Base-by-base conservation (phyloP, 208 protist species). In the Plasmodiophora brassicae region DNA sequence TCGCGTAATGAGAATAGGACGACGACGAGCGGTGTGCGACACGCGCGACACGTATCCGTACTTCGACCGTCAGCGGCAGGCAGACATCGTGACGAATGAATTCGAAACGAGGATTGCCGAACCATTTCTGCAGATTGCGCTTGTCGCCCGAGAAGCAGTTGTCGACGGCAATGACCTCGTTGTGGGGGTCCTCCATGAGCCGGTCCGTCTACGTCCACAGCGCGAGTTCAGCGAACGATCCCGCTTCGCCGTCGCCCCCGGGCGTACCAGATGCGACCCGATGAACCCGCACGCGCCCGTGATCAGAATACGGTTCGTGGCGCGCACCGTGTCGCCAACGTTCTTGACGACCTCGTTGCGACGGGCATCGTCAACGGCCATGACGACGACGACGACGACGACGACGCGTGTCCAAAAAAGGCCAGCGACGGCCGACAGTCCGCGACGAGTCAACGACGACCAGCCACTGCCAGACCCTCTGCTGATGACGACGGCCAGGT, bases 241-340 rank as follows among this genome's bases (percentile, higher is more conserved):
- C 5, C 65, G 20, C 32, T 14, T n/a, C n/a, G n/a, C n/a, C 65
- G 41, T 78, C 25, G 50, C 14, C 14, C 25, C 14, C 25, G 14
- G 10, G 10, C 32, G 14, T 32, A 96, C 90, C 0, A 97, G 85
- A 88, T 97, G 94, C 43, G 94, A 97, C n/a, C 97, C 97, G 43
- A 98, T 89, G 93, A 98, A 98, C 14, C 97, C 97, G 0, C 94
- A 92, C 28, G 96, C 97, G 22, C 97, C 97, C 20, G 97, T 98
- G 46, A 92, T 89, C 0, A 92, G 87, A 36, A 91, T 89, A 1
- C 88, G 57, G 22, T 71, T 32, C 0, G 60, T 71, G 14, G 44
- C 28, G n/a, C 85, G 85, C 43, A 36, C 60, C 8, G 60, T 88
- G 36, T 1, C 5, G 1, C 85, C 85, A 44, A 20, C 60, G 54